Conservation (phyloP, 805 yeast species). For the Metschnikowia chrysomelidarum region DNA sequence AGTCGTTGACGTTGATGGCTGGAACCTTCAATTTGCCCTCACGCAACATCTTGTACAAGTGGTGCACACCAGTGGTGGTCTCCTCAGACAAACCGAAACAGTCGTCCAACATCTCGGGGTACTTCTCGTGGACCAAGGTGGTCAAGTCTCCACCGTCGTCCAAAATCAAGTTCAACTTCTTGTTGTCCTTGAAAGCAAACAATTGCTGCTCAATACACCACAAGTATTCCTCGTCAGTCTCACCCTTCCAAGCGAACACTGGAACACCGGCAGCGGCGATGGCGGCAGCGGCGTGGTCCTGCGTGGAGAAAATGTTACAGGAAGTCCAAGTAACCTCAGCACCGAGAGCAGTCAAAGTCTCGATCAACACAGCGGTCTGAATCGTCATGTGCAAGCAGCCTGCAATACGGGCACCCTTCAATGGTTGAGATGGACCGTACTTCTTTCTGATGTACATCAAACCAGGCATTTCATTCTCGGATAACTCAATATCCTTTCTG, state of each 20-base stretch:
- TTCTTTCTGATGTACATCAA: slow-evolving; percentile 94
- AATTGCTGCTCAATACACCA: slow-evolving; percentile 99
- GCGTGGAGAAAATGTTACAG: slow-evolving; percentile 99
- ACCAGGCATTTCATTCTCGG: slow-evolving; percentile 99
- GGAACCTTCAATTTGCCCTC: slow-evolving; percentile 92
- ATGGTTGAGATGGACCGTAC: slow-evolving; percentile 90
- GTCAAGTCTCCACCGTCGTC: slow-evolving; percentile 99
- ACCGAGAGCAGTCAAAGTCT: slow-evolving; percentile 95
- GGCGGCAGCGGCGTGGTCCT: slow-evolving; percentile 99
- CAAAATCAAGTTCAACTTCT: slow-evolving; percentile 92
- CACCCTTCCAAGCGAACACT: slow-evolving; percentile 99
- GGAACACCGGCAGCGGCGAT: slow-evolving; percentile 99
- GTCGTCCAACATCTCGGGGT: slow-evolving; percentile 95
- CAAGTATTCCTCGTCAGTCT: slow-evolving; percentile 98
- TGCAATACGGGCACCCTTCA: slow-evolving; percentile 97
- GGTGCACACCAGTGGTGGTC: slow-evolving; percentile 99
- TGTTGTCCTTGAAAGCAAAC: slow-evolving; percentile 93
- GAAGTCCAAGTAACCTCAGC: slow-evolving; percentile 99
- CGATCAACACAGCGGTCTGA: slow-evolving; percentile 98
- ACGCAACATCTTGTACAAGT: slow-evolving; percentile 92
- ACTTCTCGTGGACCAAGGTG: slow-evolving; percentile 91
- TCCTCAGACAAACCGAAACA: slow-evolving; percentile 98
- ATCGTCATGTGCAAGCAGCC: slow-evolving; percentile 99
- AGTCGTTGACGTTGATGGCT: slow-evolving; percentile 98
- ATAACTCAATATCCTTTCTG: slow-evolving; percentile 97